Evolutionary conservation across 345 rosid genomes (phyloP).

Genomic region (Isatis tinctoria): DNA sequence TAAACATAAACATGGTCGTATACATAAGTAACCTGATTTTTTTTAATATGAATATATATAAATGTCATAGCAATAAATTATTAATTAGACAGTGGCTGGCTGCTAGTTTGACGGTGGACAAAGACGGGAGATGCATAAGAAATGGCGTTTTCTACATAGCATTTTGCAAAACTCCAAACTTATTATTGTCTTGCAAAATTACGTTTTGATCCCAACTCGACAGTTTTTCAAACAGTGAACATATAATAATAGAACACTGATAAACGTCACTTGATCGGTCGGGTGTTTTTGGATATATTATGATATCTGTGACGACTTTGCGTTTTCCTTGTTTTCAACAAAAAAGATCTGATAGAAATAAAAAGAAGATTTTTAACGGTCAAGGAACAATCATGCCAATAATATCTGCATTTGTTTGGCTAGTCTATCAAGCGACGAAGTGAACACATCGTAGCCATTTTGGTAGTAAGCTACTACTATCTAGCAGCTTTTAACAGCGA

Average conservation of each 20-base stretch:
- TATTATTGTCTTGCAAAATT: constrained; percentile 2
- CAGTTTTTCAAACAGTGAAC: constrained; percentile 21
- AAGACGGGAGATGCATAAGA: constrained; percentile 9
- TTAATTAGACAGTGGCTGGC: constrained; percentile 11
- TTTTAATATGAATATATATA: background rate
- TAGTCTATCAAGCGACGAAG: constrained; percentile 1
- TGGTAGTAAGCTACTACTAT: constrained; percentile 9
- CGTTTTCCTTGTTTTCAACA: background rate
- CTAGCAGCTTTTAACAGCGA: constrained; percentile 13
- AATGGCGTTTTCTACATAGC: constrained; percentile 31
- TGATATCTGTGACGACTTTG: constrained; percentile 15
- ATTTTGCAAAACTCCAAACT: constrained; percentile 24
- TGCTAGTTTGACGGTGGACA: constrained; percentile 31
- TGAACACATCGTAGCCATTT: constrained; percentile 12
- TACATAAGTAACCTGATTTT: background rate
- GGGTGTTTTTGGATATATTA: constrained; percentile 30
- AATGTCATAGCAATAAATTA: background rate
- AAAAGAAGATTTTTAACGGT: background rate
- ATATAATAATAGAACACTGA: constrained; percentile 26
- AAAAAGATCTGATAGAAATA: background rate
- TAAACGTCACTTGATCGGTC: constrained; percentile 35
- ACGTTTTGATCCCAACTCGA: background rate
- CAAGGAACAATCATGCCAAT: background rate
- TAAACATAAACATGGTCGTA: background rate
- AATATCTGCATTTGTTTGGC: background rate